Conservation (phyloP, 805 yeast species). For the Candida boidinii region DNA sequence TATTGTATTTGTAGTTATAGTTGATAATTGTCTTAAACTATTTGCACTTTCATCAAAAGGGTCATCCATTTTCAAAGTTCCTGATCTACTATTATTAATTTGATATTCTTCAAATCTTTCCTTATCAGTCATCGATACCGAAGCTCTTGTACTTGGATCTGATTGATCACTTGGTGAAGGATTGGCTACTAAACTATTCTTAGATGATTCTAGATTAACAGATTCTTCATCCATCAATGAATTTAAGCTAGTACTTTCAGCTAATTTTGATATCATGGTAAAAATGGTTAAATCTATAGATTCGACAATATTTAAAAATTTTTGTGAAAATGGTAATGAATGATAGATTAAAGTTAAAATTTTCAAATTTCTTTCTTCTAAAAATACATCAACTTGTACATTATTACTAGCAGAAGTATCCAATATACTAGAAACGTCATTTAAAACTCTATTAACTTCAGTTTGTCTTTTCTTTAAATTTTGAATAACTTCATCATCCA, state of each 20-base stretch:
- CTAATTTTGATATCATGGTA: conserved; percentile 21
- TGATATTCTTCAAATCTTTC: no score
- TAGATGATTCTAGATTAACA: no score
- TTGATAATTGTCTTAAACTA: no score
- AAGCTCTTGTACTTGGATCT: no score
- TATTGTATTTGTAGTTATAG: no score
- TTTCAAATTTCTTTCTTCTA: conserved; percentile 39
- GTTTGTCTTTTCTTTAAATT: conserved; percentile 26
- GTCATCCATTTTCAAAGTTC: no score
- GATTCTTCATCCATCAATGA: no score
- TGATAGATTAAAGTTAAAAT: conserved; percentile 46
- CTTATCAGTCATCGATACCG: no score
- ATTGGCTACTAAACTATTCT: no score
- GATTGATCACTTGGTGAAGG: no score
- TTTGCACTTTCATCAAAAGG: no score
- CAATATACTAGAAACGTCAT: conserved; percentile 33
- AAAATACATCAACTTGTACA: conserved; percentile 13
- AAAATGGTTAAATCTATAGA: conserved; percentile 55
- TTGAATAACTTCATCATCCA: conserved; percentile 40
- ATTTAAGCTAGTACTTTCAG: conserved; percentile 11
- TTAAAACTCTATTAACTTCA: conserved; percentile 29
- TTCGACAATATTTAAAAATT: conserved; percentile 45
- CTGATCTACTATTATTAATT: no score
- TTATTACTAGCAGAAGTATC: conserved; percentile 27
- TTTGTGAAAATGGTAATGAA: conserved; percentile 37